Evolutionary conservation across 768 basidiomycete species (phyloP).

Genomic region (Nidularia pulvinata): DNA sequence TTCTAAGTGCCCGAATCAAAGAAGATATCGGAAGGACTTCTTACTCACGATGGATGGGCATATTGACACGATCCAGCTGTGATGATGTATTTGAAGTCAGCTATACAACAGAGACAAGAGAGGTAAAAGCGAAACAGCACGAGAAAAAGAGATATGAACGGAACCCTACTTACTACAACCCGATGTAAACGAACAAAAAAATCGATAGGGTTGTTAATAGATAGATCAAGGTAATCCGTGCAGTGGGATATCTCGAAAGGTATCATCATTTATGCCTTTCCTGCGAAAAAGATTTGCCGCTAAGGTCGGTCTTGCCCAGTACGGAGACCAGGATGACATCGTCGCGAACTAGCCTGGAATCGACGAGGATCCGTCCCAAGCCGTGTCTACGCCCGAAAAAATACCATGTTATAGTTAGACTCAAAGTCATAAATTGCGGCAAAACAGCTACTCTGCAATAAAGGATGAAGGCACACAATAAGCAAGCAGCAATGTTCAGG

Average conservation of each 20-base stretch:
- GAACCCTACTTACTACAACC: slow-evolving; percentile 14
- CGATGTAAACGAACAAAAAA: slow-evolving; percentile 11
- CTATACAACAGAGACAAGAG: neutral
- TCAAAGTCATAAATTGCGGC: slow-evolving; percentile 12
- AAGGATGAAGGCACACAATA: neutral
- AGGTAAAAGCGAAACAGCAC: slow-evolving; percentile 4
- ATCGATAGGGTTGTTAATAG: neutral
- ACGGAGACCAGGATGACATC: slow-evolving; percentile 13
- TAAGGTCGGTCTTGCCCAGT: slow-evolving; percentile 10
- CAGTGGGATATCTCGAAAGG: neutral
- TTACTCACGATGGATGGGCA: slow-evolving; percentile 11
- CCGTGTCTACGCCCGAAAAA: slow-evolving; percentile 11
- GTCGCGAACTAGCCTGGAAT: slow-evolving; percentile 13
- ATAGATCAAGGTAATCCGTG: neutral
- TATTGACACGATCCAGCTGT: slow-evolving; percentile 13
- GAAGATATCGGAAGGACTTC: too few species aligned
- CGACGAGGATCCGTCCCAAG: slow-evolving; percentile 14
- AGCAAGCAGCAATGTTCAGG: neutral
- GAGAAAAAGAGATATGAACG: slow-evolving; percentile 17
- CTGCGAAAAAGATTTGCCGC: neutral
- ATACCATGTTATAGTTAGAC: slow-evolving; percentile 13
- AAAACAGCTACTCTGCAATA: slow-evolving; percentile 3
- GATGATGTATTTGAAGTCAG: neutral
- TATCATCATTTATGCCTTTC: neutral
- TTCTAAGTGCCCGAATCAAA: too few species aligned